Evolutionary conservation across 352 stramenopile species (phyloP).

Genomic region (Globisporangium echinulatum): DNA sequence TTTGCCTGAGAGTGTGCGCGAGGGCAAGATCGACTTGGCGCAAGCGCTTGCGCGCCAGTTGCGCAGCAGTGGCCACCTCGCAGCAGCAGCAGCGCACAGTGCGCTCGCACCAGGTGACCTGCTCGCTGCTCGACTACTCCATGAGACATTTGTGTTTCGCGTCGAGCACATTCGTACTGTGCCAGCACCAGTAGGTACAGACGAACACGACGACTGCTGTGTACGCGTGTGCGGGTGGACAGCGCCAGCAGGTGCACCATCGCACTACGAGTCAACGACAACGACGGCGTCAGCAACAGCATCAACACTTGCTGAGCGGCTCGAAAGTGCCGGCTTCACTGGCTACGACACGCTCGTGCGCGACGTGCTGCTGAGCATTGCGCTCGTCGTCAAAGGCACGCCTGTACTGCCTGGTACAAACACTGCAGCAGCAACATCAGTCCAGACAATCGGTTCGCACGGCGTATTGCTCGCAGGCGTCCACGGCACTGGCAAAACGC

Average conservation of each 20-base stretch:
- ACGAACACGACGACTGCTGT: too few species aligned
- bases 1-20: constrained; percentile 34
- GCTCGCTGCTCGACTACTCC: constrained; percentile 38
- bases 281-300: too few species aligned
- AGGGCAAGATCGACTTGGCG: constrained; percentile 29
- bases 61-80: constrained; percentile 2
- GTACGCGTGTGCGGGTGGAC: constrained; percentile 9
- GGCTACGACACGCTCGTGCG: constrained; percentile 47
- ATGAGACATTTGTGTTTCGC: constrained; percentile 46
- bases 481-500: constrained; percentile 62
- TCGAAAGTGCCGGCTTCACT: constrained; percentile 32
- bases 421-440: background rate
- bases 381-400: constrained; percentile 30
- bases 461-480: constrained; percentile 58
- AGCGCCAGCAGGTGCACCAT: background rate
- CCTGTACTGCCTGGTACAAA: background rate
- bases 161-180: constrained; percentile 14
- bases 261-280: too few species aligned
- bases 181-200: background rate
- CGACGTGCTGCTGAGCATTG: constrained; percentile 50
- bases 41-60: constrained; percentile 32
- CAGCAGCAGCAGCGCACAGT: background rate
- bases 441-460: constrained; percentile 25
- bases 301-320: constrained; percentile 16
- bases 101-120: constrained; percentile 16